Conservation (phyloP, 2,329 filamentous ascomycete species). For the Colletotrichum tamarilloi region DNA sequence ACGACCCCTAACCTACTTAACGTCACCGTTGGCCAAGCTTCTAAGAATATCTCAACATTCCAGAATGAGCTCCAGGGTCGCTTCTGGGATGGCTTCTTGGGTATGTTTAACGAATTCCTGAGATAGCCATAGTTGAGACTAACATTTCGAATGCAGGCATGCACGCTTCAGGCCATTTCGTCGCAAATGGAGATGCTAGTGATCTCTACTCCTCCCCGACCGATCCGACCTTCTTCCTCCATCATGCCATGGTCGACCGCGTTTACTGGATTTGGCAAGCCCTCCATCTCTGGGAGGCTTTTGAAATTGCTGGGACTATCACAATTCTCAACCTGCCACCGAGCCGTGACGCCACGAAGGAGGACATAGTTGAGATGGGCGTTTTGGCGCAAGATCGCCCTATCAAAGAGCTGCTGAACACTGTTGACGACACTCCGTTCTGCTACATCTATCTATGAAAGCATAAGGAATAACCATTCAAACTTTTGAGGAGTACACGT, state of each 20-base stretch:
- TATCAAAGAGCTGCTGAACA: constrained; percentile 48
- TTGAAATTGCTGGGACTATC: constrained; percentile 37
- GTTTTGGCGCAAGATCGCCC: constrained; percentile 38
- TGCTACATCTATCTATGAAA: constrained; percentile 46
- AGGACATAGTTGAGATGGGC: constrained; percentile 43
- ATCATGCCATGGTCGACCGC: constrained; percentile 42
- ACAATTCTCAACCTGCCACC: constrained; percentile 39
- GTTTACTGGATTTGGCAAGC: constrained; percentile 44
- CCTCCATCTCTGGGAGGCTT: constrained; percentile 32
- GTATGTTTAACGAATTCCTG: constrained; percentile 22
- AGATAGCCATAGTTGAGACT: constrained; percentile 1
- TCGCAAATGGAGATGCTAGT: constrained; percentile 41
- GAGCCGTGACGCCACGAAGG: constrained; percentile 37
- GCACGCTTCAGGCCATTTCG: constrained; percentile 43
- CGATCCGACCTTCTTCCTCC: constrained; percentile 41
- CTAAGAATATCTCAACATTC: constrained; percentile 38
- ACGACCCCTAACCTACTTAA: constrained; percentile 40
- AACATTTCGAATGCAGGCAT: not conserved
- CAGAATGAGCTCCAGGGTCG: constrained; percentile 45
- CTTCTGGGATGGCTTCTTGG: constrained; percentile 42
- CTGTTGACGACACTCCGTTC: constrained; percentile 45
- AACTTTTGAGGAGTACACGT: not conserved
- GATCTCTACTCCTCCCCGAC: constrained; percentile 40
- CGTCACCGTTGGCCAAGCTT: constrained; percentile 38
- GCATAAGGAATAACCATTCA: not conserved